phyloP scores from a whole-genome alignment of 768 basidiomycete genomes.

The Naganishia randhawae region DNA sequence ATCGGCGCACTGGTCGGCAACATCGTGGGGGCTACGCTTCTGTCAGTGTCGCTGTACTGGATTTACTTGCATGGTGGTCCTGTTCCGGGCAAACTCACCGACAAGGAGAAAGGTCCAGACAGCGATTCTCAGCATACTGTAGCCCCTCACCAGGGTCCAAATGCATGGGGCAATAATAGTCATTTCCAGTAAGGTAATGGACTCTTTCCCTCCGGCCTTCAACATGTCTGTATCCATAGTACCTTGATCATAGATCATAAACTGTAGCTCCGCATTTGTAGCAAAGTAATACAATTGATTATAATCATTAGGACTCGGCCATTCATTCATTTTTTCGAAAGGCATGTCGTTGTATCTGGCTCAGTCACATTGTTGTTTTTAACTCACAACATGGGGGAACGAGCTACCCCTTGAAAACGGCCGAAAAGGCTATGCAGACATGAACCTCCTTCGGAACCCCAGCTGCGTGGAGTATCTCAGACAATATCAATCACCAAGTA shows the following conservation, averaged over 20 bases:
- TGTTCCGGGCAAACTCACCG: conserved; percentile 23
- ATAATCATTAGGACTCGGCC: too few species aligned
- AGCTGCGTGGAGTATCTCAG: background rate
- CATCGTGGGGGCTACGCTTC: conserved; percentile 20
- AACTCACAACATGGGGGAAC: background rate
- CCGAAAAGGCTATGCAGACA: conserved; percentile 13
- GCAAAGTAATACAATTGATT: background rate
- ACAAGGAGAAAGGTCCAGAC: conserved; percentile 25
- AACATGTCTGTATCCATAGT: background rate
- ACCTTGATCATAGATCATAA: background rate
- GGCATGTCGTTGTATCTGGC: too few species aligned
- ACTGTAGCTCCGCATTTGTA: background rate
- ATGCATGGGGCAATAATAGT: conserved; percentile 19
- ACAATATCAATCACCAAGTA: too few species aligned
- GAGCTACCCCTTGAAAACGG: background rate
- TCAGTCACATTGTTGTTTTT: too few species aligned
- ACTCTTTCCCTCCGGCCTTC: background rate
- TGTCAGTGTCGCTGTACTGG: conserved; percentile 21
- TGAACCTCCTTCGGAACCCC: conserved; percentile 6
- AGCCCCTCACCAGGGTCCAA: conserved; percentile 19
- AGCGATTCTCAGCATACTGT: conserved; percentile 19
- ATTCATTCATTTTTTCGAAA: too few species aligned
- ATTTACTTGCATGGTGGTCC: conserved; percentile 19
- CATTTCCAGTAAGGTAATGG: conserved; percentile 3
- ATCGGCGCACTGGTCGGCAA: conserved; percentile 25